Evolutionary conservation across 306 rosid genomes (phyloP), one percentile per base, ranked within the genome.

Genomic region (Cucumis hystrix): DNA sequence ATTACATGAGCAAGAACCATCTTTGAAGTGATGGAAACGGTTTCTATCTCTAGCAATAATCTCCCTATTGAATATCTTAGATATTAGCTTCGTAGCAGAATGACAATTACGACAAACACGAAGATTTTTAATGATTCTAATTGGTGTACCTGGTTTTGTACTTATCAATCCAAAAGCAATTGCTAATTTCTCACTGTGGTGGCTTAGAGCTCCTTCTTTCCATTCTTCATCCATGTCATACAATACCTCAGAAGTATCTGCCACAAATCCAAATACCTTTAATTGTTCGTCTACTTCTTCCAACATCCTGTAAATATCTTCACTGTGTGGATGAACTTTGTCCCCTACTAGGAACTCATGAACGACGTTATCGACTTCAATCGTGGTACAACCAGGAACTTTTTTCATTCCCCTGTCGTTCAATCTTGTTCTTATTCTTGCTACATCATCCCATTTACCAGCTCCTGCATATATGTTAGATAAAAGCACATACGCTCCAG

Each of bases 311-410:
- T 87, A 84, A 65, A 94, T 86, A 18, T 77, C 81, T 79, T 86
- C 71, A 59, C 88, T 78, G 76, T 82, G 79, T 14, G 89, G 88
- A 63, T 93, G 98, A 52, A 73, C 84, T 75, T 87, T 90, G 78
- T 88, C 97, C 45, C 98, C 93, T 30, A 88, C 94, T 58, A 91
- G 94, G 78, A 91, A 94, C 86, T 91, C 96, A 76, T 94, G 93
- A 82, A 94, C 97, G 30, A 84, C 79, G 68, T 90, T 88, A 62
- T 91, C 89, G 59, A 94, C 84, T 84, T 85, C 90, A 74, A 91
- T 88, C 23, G 94, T 90, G 67, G 98, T 91, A 76, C 94, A 91
- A 3, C 97, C 94, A 0, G 97, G 98, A 87, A 87, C 88, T 88
- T 93, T 91, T 87, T 90, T 93, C 91, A 89, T 82, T 81, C 96